Conservation (phyloP, 768 basidiomycete genomes). For the Mycena vitilis region DNA sequence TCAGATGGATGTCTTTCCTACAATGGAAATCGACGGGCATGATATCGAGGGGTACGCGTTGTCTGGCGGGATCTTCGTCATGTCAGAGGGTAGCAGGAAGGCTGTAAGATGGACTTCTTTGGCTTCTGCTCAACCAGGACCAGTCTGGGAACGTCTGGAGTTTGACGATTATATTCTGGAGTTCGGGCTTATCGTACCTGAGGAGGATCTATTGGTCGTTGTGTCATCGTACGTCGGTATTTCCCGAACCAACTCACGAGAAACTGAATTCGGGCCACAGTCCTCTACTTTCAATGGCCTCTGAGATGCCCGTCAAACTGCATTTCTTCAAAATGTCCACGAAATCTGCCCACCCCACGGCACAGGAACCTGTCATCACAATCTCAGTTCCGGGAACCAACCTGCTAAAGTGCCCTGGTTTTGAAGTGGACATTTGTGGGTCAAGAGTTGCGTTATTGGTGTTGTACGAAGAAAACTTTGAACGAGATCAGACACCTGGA, state of each 20-base stretch:
- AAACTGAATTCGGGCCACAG: not conserved
- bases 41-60: not conserved
- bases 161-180: conserved; percentile 3
- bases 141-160: conserved; percentile 4
- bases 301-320: not conserved
- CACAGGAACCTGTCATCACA: not conserved
- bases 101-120: conserved; percentile 3
- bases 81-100: not conserved
- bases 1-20: conserved; percentile 1
- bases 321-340: conserved; percentile 13
- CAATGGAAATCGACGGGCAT: too few relatives aligned
- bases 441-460: not conserved
- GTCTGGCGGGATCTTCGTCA: conserved; percentile 10
- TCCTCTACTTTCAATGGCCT: not conserved
- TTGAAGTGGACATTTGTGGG: conserved; percentile 5
- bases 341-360: not conserved
- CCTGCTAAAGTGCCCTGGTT: not conserved
- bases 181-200: not conserved
- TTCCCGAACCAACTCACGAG: not conserved
- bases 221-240: conserved; percentile 1
- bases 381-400: not conserved
- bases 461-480: not conserved
- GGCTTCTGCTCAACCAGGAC: not conserved
- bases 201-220: conserved; percentile 2
- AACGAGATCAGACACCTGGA: too few relatives aligned